A percentile compares a stretch with the other conserved stretches of the same genome.
phyloP scores from a whole-genome alignment of 176 grass and related monocot genomes.

The Ensete ventricosum region DNA sequence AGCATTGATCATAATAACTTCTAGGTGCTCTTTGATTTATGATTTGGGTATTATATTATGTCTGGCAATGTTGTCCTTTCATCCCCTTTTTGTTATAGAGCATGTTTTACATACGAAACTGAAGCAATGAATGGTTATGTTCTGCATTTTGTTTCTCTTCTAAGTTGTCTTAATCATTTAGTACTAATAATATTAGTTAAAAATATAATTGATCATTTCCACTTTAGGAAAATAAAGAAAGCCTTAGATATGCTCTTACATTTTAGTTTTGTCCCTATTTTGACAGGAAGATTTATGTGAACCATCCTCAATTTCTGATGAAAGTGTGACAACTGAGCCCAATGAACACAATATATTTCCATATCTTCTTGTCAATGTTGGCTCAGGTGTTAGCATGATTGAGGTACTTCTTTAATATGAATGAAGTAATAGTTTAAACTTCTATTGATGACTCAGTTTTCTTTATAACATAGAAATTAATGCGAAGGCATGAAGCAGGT shows the following conservation, averaged over 20 bases:
- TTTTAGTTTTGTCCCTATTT: slow-evolving; percentile 20
- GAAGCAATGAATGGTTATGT: no score
- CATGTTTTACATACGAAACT: no score
- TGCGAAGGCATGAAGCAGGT: slow-evolving; percentile 44
- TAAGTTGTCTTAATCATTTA: no score
- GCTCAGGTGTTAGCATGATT: slow-evolving; percentile 99
- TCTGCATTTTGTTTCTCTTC: no score
- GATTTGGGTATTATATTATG: no score
- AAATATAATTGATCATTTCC: background rate
- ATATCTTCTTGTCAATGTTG: slow-evolving; percentile 98
- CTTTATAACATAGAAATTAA: background rate
- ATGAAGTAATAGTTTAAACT: slow-evolving; percentile 4
- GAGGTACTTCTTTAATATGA: slow-evolving; percentile 42
- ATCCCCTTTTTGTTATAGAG: no score
- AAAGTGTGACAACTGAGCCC: slow-evolving; percentile 40
- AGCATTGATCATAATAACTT: no score
- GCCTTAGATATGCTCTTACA: background rate
- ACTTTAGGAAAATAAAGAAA: background rate
- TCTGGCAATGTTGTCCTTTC: no score
- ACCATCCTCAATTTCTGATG: slow-evolving; percentile 40
- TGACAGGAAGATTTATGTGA: slow-evolving; percentile 47
- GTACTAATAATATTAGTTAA: no score
- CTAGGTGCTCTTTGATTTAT: no score
- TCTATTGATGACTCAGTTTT: background rate
- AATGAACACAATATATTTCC: slow-evolving; percentile 87